A percentile compares a stretch with the other conserved stretches of the same genome.
Conservation (phyloP, 768 basidiomycete genomes). For the Phaffia australis region DNA sequence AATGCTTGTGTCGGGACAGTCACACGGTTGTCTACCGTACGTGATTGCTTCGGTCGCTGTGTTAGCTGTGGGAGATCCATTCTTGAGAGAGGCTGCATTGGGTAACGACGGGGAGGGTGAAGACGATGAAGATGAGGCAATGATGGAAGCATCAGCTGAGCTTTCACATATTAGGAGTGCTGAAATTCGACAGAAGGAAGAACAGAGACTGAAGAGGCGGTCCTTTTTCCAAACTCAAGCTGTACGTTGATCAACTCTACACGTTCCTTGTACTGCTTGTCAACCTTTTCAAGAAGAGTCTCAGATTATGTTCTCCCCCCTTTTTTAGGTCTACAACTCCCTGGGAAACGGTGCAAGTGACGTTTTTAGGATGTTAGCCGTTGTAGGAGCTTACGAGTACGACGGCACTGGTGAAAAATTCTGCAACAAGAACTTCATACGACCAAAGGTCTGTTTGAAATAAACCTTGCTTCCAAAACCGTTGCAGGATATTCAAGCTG, state of each 20-base stretch:
- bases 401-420: slow-evolving; percentile 69
- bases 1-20: slow-evolving; percentile 76
- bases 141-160: slow-evolving; percentile 28
- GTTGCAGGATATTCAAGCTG: not conserved
- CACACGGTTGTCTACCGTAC: slow-evolving; percentile 85
- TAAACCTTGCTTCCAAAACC: not conserved
- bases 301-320: slow-evolving; percentile 33
- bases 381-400: slow-evolving; percentile 94
- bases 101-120: slow-evolving; percentile 43
- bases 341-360: slow-evolving; percentile 76
- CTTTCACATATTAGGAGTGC: slow-evolving; percentile 45
- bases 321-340: slow-evolving; percentile 55
- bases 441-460: slow-evolving; percentile 56
- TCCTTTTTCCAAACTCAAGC: slow-evolving; percentile 73
- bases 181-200: slow-evolving; percentile 41
- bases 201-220: slow-evolving; percentile 53
- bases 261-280: not conserved
- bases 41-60: slow-evolving; percentile 82
- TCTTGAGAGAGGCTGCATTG: slow-evolving; percentile 62
- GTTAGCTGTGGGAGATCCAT: slow-evolving; percentile 89
- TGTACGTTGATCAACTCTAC: slow-evolving; percentile 41
- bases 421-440: slow-evolving; percentile 79
- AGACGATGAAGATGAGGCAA: slow-evolving; percentile 41
- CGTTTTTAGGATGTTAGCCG: slow-evolving; percentile 73
- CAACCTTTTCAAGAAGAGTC: not conserved